phyloP scores from a whole-genome alignment of 2,329 filamentous ascomycete genomes.

The Fusarium acutatum region DNA sequence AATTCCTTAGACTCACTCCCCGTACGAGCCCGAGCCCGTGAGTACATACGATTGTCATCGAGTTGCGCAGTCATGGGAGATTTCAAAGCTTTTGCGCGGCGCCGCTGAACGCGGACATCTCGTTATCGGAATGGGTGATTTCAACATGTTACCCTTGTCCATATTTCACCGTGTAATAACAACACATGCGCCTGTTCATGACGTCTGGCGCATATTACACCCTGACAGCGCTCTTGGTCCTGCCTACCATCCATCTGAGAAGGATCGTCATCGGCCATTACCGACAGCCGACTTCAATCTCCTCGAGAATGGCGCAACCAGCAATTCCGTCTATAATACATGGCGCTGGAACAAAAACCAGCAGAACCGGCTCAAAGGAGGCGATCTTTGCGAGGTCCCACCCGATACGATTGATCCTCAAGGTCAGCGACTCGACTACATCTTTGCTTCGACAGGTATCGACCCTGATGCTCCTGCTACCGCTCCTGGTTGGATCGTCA shows the following conservation, averaged over 20 bases:
- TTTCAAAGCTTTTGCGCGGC: conserved; percentile 85
- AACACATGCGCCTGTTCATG: conserved; percentile 77
- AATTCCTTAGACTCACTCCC: conserved; percentile 71
- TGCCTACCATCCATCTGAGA: conserved; percentile 72
- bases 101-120: conserved; percentile 84
- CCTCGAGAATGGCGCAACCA: conserved; percentile 83
- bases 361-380: conserved; percentile 71
- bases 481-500: conserved; percentile 70
- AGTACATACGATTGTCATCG: conserved; percentile 92
- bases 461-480: conserved; percentile 44
- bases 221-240: conserved; percentile 85
- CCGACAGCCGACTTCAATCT: conserved; percentile 84
- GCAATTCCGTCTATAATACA: conserved; percentile 86
- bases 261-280: conserved; percentile 69
- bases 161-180: conserved; percentile 86
- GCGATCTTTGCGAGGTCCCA: conserved; percentile 66
- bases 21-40: conserved; percentile 80
- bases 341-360: conserved; percentile 86
- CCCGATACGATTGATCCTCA: conserved; percentile 72
- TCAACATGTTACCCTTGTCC: conserved; percentile 93
- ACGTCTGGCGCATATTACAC: conserved; percentile 86
- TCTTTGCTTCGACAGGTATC: conserved; percentile 76
- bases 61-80: conserved; percentile 93
- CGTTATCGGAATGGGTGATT: conserved; percentile 88
- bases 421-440: conserved; percentile 93